These are phyloP conservation scores for Wallacemonas sp. DNA, from an alignment of 208 protist species.

Conservation along the genomic window DNA sequence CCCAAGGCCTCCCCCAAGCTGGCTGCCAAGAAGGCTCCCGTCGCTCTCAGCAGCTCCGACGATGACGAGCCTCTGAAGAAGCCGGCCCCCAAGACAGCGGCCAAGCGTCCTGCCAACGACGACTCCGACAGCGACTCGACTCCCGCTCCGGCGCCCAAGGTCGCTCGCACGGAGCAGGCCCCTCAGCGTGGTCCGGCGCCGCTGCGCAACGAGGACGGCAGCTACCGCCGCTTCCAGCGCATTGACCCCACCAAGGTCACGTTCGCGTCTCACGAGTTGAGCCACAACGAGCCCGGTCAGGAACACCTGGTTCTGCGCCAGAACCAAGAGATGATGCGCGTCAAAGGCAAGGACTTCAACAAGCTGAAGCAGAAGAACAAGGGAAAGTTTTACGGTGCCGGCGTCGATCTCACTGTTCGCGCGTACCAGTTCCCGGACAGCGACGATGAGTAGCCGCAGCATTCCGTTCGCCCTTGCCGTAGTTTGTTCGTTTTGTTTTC, in stretches of 20 bases:
- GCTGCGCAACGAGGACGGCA: slow-evolving; percentile 47
- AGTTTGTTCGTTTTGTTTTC: too few species aligned
- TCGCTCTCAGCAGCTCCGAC: slow-evolving; percentile 46
- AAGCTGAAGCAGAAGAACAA: slow-evolving; percentile 93
- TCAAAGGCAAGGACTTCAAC: slow-evolving; percentile 86
- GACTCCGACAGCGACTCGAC: slow-evolving; percentile 19
- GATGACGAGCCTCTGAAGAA: slow-evolving; percentile 59
- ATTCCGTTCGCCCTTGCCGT: too few species aligned
- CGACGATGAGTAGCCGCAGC: slow-evolving; percentile 58
- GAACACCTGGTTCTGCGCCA: slow-evolving; percentile 76
- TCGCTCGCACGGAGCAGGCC: slow-evolving; percentile 14
- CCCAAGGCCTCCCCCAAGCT: slow-evolving; percentile 38
- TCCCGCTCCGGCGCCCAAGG: slow-evolving; percentile 23
- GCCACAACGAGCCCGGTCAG: slow-evolving; percentile 62
- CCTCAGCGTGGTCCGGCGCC: slow-evolving; percentile 22
- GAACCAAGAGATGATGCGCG: slow-evolving; percentile 90
- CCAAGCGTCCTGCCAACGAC: slow-evolving; percentile 32
- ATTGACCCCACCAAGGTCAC: slow-evolving; percentile 74
- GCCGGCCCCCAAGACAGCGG: slow-evolving; percentile 28
- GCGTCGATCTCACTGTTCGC: slow-evolving; percentile 72
- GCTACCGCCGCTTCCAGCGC: slow-evolving; percentile 69
- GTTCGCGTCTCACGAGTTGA: slow-evolving; percentile 59
- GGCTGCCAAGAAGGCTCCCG: slow-evolving; percentile 52
- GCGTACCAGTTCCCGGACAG: slow-evolving; percentile 86
- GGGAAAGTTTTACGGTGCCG: slow-evolving; percentile 80